A percentile compares a stretch with the other conserved stretches of the same genome.
phyloP scores from a whole-genome alignment of 2,329 filamentous ascomycete species.

The Clarireedia monteithiana region DNA sequence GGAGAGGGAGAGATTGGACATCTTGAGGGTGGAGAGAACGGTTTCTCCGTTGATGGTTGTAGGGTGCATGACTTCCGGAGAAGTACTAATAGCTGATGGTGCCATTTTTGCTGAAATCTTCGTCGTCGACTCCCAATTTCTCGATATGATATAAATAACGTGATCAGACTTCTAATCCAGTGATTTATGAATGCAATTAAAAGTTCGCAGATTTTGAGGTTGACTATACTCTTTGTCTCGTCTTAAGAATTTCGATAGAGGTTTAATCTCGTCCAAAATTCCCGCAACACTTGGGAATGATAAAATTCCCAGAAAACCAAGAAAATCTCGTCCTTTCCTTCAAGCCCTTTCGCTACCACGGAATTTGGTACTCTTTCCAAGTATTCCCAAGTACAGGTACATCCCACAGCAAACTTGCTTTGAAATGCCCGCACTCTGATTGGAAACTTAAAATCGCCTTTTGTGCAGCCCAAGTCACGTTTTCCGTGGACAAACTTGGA shows the following conservation, averaged over 20 bases:
- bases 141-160: background rate
- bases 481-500: too few species aligned
- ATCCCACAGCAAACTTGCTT: conserved; percentile 1
- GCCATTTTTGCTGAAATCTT: conserved; percentile 14
- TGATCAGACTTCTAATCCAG: conserved; percentile 5
- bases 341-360: background rate
- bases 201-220: background rate
- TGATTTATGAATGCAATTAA: background rate
- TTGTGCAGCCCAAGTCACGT: too few species aligned
- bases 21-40: background rate
- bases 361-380: background rate
- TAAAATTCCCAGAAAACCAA: background rate
- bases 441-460: background rate
- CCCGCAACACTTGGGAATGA: background rate
- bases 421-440: conserved; percentile 4
- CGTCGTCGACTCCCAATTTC: background rate
- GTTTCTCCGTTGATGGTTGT: conserved; percentile 1
- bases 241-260: too few species aligned
- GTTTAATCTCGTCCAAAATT: background rate
- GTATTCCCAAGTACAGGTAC: background rate
- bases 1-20: conserved; percentile 2
- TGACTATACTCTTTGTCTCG: background rate
- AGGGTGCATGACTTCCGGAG: conserved; percentile 4
- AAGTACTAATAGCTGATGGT: conserved; percentile 21
- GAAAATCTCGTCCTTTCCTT: background rate